Conservation (phyloP, 2,329 filamentous ascomycete species). For the Zymoseptoria crescenta region DNA sequence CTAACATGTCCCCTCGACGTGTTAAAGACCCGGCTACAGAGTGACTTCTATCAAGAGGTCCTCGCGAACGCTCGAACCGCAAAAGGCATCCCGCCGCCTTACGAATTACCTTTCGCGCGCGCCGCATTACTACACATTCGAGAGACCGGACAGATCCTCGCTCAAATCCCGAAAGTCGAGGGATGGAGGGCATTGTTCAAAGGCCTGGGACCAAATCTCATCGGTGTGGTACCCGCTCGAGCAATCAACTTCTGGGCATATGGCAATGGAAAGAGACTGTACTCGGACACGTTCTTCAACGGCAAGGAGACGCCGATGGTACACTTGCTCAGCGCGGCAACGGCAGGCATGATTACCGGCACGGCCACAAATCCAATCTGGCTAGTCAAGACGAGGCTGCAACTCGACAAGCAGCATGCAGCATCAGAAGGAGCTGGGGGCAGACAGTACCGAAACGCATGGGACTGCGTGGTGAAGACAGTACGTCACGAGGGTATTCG, state of each 20-base stretch:
- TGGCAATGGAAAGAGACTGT: constrained; percentile 79
- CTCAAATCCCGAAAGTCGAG: constrained; percentile 70
- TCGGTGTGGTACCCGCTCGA: constrained; percentile 81
- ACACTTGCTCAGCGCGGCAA: constrained; percentile 67
- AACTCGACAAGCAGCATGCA: constrained; percentile 80
- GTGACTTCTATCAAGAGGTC: constrained; percentile 87
- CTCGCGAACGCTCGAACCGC: constrained; percentile 60
- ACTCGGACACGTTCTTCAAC: constrained; percentile 66
- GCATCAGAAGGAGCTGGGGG: constrained; percentile 48
- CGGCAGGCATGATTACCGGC: constrained; percentile 75
- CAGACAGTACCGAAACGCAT: constrained; percentile 75
- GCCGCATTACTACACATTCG: constrained; percentile 65
- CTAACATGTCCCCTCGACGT: constrained; percentile 92
- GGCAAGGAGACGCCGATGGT: constrained; percentile 65
- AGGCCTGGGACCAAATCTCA: constrained; percentile 79
- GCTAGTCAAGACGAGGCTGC: constrained; percentile 87
- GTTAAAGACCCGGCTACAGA: constrained; percentile 85
- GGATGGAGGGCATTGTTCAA: constrained; percentile 87
- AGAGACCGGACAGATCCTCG: constrained; percentile 81
- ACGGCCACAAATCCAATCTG: constrained; percentile 95
- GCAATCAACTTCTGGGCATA: constrained; percentile 94
- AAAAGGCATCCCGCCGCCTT: constrained; percentile 45
- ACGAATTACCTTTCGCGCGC: constrained; percentile 55
- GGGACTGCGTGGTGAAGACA: constrained; percentile 79
- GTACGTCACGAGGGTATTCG: constrained; percentile 70